A percentile compares a stretch with the other conserved stretches of the same genome.
These are phyloP conservation scores for Punctularia strigosozonata DNA, from an alignment of 768 basidiomycete genomes.

Conservation along the genomic window DNA sequence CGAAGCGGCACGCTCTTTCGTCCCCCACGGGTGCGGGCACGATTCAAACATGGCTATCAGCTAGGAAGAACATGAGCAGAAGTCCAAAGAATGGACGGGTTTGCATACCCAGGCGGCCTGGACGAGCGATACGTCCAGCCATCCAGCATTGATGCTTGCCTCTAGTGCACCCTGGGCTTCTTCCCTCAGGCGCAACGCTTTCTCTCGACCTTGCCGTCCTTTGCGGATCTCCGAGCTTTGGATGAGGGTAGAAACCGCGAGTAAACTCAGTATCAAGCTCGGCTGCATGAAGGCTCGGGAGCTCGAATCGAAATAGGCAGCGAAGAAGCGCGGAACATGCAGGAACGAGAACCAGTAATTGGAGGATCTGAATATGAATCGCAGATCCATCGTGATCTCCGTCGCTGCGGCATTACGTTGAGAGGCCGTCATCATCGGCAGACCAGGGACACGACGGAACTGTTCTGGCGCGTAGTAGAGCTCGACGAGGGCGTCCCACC, in stretches of 20 bases:
- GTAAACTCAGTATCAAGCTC: slow-evolving; percentile 45
- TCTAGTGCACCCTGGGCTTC: slow-evolving; percentile 62
- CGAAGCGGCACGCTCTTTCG: slow-evolving; percentile 39
- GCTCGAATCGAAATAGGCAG: slow-evolving; percentile 41
- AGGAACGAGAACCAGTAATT: slow-evolving; percentile 69
- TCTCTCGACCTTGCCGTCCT: slow-evolving; percentile 38
- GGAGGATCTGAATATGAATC: slow-evolving; percentile 50
- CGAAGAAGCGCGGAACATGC: slow-evolving; percentile 58
- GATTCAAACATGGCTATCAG: slow-evolving; percentile 63
- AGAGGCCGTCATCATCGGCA: slow-evolving; percentile 22
- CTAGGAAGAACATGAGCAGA: slow-evolving; percentile 23
- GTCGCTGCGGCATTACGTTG: slow-evolving; percentile 35
- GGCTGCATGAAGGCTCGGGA: slow-evolving; percentile 52
- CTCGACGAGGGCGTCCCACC: slow-evolving; percentile 65
- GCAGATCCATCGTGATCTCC: slow-evolving; percentile 42
- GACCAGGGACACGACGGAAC: slow-evolving; percentile 11
- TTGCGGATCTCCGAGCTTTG: slow-evolving; percentile 53
- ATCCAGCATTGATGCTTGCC: slow-evolving; percentile 56
- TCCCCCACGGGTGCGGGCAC: slow-evolving; percentile 54
- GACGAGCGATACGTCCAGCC: slow-evolving; percentile 63
- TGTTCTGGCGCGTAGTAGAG: slow-evolving; percentile 27
- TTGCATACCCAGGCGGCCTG: slow-evolving; percentile 64
- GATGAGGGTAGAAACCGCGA: slow-evolving; percentile 58
- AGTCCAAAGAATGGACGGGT: neutral
- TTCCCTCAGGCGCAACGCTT: slow-evolving; percentile 50